These are phyloP conservation scores for Pseudogymnoascus sp. DNA, from an alignment of 2,329 filamentous ascomycete genomes.

Conservation along the genomic window DNA sequence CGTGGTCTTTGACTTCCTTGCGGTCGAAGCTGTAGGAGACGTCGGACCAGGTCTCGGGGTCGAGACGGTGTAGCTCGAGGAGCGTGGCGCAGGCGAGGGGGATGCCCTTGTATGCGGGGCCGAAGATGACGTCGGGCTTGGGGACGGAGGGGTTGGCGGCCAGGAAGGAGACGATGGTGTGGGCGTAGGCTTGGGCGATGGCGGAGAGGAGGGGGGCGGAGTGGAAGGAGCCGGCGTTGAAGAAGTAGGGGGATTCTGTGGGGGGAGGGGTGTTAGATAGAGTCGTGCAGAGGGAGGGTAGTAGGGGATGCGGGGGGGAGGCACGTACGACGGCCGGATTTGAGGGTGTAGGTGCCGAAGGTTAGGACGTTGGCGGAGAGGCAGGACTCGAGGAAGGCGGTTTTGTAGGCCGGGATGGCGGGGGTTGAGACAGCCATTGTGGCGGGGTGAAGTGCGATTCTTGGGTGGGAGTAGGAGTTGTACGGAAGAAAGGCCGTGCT, in stretches of 20 bases:
- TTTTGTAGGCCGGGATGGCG: conserved; percentile 31
- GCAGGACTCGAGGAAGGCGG: conserved; percentile 37
- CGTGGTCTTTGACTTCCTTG: conserved; percentile 58
- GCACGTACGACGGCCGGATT: conserved; percentile 44
- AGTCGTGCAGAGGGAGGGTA: background rate
- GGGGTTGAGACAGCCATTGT: conserved; percentile 12
- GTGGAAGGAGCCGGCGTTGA: conserved; percentile 58
- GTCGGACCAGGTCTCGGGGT: conserved; percentile 41
- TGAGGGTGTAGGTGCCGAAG: conserved; percentile 49
- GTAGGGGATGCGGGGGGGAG: background rate
- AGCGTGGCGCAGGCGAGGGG: conserved; percentile 47
- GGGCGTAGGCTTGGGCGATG: conserved; percentile 49
- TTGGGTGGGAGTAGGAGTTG: background rate
- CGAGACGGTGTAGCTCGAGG: conserved; percentile 45
- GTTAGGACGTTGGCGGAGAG: conserved; percentile 38
- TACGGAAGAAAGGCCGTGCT: background rate
- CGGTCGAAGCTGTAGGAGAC: conserved; percentile 57
- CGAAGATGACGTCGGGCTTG: conserved; percentile 50
- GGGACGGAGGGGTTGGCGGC: conserved; percentile 7
- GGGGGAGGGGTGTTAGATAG: background rate
- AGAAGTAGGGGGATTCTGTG: conserved; percentile 53
- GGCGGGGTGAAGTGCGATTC: background rate
- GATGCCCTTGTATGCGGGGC: conserved; percentile 60
- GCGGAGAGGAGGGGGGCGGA: conserved; percentile 45
- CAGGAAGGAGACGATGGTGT: conserved; percentile 20